Conservation (phyloP, 139 green algal species). For the Tetradesmus lagerheimii region DNA sequence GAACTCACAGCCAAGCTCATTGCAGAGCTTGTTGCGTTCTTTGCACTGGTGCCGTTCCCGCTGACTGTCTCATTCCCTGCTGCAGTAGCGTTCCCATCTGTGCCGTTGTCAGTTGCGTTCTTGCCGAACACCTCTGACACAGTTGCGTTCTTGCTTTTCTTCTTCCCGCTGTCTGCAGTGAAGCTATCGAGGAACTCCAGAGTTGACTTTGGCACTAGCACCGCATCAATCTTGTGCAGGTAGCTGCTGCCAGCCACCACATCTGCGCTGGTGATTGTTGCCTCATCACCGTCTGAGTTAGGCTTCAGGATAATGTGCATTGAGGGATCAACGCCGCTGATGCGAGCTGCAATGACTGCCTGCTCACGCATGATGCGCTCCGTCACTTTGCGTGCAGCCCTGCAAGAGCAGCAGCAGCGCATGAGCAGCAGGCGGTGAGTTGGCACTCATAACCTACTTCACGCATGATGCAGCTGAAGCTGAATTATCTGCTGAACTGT, state of each 20-base stretch:
- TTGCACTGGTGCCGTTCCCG: background rate
- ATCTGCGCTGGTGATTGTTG: conserved; percentile 14
- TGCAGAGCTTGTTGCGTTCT: background rate
- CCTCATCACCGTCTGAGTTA: conserved; percentile 34
- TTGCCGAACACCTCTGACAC: conserved; percentile 11
- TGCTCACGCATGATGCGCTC: background rate
- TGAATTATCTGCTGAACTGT: too few relatives aligned
- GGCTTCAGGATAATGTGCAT: conserved; percentile 28
- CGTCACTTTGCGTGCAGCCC: background rate
- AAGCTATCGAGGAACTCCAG: conserved; percentile 11
- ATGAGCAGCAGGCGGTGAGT: background rate
- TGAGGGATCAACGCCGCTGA: conserved; percentile 25
- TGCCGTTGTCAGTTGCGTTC: conserved; percentile 15
- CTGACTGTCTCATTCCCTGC: background rate
- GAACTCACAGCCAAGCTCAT: background rate
- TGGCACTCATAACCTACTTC: too few relatives aligned
- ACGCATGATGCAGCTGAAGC: too few relatives aligned
- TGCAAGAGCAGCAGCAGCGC: background rate
- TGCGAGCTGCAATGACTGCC: background rate
- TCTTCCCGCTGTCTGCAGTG: conserved; percentile 15
- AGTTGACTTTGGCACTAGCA: conserved; percentile 14
- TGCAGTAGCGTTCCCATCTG: background rate
- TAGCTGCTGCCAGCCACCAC: conserved; percentile 33
- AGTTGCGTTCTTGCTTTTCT: conserved; percentile 16
- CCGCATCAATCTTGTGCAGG: conserved; percentile 37